Conservation (phyloP, 2,329 filamentous ascomycete species). For the Xylariaceae sp. region DNA sequence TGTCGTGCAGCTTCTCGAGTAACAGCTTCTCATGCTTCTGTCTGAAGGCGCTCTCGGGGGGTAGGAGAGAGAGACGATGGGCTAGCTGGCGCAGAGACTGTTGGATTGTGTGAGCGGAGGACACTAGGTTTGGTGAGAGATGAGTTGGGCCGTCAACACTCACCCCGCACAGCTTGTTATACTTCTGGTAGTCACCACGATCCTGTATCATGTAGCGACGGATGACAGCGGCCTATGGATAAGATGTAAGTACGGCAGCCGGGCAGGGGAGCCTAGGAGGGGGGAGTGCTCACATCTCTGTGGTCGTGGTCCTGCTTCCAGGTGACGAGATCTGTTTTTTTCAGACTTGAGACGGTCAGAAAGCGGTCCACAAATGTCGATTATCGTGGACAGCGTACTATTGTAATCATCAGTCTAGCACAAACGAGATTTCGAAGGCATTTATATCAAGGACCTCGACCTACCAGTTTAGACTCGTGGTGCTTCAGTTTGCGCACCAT, state of each 20-base stretch:
- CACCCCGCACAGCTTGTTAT: conserved; percentile 66
- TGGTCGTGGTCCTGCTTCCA: conserved; percentile 88
- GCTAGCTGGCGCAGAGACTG: conserved; percentile 84
- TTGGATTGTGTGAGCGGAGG: not conserved
- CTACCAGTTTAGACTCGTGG: conserved; percentile 83
- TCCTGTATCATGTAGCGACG: conserved; percentile 90
- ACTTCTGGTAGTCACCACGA: conserved; percentile 70
- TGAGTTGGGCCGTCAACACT: conserved; percentile 23
- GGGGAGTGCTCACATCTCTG: conserved; percentile 59
- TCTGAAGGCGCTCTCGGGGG: conserved; percentile 71
- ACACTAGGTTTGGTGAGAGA: not conserved
- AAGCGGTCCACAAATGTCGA: not conserved
- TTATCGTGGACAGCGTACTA: not conserved
- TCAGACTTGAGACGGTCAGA: conserved; percentile 45
- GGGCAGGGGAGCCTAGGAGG: not conserved
- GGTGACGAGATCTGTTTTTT: conserved; percentile 88
- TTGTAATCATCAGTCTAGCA: not conserved
- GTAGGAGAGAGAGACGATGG: conserved; percentile 80
- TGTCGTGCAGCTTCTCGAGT: conserved; percentile 87
- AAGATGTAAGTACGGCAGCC: conserved; percentile 2
- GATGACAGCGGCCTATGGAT: conserved; percentile 49
- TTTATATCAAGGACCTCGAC: conserved; percentile 8
- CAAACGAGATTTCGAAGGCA: not conserved
- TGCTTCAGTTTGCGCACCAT: conserved; percentile 98
- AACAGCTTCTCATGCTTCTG: conserved; percentile 82